Conservation (phyloP, 768 basidiomycete genomes). For the Phlegmacium glaucopus region DNA sequence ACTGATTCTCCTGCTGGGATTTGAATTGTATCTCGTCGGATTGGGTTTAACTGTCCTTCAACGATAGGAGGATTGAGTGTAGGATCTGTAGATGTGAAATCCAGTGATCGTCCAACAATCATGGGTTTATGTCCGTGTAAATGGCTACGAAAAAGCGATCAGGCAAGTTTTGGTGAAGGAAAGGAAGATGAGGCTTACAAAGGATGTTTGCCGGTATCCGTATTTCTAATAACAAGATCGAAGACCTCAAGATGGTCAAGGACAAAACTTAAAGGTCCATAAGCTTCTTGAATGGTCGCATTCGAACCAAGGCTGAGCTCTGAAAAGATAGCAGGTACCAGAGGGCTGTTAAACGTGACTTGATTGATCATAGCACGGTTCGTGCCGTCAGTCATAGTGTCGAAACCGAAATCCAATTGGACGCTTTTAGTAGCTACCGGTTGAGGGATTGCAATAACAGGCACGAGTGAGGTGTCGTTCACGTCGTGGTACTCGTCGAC, state of each 20-base stretch:
- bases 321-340: conserved; percentile 77
- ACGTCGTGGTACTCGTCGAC: conserved; percentile 58
- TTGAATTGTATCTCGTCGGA: conserved; percentile 87
- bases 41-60: conserved; percentile 81
- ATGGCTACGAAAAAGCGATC: no score
- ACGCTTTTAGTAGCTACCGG: conserved; percentile 52
- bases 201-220: conserved; percentile 75
- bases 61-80: conserved; percentile 74
- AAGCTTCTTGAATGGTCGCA: conserved; percentile 63
- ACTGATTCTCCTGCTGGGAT: conserved; percentile 66
- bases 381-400: conserved; percentile 82
- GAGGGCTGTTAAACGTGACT: conserved; percentile 63
- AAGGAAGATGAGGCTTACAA: conserved; percentile 61
- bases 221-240: conserved; percentile 73
- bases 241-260: conserved; percentile 73
- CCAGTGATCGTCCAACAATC: conserved; percentile 66
- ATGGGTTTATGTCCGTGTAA: conserved; percentile 87
- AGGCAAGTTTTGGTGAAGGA: no score
- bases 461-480: conserved; percentile 68
- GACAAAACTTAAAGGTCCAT: conserved; percentile 78
- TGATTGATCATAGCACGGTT: conserved; percentile 79
- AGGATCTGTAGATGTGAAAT: conserved; percentile 74
- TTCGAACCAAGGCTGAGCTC: conserved; percentile 72
- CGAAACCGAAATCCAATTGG: conserved; percentile 72
- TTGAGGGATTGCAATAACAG: conserved; percentile 50